Conservation (phyloP, 805 yeast species). For the Tetrapisispora namnaoensis region DNA sequence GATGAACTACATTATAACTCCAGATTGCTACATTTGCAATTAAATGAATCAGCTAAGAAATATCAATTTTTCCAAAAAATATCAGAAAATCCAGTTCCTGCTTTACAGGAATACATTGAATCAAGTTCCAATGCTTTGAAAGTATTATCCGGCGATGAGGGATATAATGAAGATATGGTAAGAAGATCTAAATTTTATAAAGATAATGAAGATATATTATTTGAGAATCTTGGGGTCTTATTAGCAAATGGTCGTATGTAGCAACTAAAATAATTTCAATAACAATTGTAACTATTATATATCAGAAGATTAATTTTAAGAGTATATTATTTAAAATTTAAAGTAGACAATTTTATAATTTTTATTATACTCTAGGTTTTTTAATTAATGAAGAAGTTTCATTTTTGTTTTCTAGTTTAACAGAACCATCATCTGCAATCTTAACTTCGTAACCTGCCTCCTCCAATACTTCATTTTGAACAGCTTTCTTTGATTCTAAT, state of each 20-base stretch:
- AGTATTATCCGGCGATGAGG: conserved; percentile 82
- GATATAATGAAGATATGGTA: conserved; percentile 78
- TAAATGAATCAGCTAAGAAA: conserved; percentile 48
- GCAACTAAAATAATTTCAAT: not conserved
- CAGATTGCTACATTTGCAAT: conserved; percentile 38
- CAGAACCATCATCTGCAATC: conserved; percentile 55
- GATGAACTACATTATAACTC: conserved; percentile 36
- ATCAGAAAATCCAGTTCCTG: conserved; percentile 66
- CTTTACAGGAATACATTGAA: conserved; percentile 62
- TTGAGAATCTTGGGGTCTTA: conserved; percentile 69
- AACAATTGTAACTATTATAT: not conserved
- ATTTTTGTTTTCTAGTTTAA: conserved; percentile 36
- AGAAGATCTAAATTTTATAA: conserved; percentile 72
- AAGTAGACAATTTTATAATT: not conserved
- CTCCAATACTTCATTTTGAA: conserved; percentile 47
- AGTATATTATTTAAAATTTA: conserved; percentile 1
- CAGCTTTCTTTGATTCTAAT: conserved; percentile 65
- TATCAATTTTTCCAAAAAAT: conserved; percentile 70
- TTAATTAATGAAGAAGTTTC: not conserved
- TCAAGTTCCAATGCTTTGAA: conserved; percentile 79
- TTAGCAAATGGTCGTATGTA: conserved; percentile 35
- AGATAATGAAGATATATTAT: conserved; percentile 57
- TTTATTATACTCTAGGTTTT: not conserved
- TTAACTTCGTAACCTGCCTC: conserved; percentile 74
- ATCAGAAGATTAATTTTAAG: not conserved